Conservation (phyloP, 176 grass and related monocot species). For the Areca catechu region DNA sequence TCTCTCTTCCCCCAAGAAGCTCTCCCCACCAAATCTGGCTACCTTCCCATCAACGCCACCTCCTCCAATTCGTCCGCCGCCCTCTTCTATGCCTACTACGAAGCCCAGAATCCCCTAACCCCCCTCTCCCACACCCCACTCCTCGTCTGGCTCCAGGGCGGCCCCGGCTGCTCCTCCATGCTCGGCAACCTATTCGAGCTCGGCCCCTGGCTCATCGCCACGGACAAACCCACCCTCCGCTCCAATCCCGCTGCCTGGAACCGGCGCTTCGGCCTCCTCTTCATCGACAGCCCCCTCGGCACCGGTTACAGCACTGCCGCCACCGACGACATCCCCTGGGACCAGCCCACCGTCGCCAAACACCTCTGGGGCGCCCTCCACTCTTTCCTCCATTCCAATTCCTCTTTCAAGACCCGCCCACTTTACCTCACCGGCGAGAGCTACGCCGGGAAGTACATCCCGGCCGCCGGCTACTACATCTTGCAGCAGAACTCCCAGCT, state of each 20-base stretch:
- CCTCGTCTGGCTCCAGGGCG: slow-evolving; percentile 60
- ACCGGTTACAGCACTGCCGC: slow-evolving; percentile 48
- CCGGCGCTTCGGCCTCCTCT: slow-evolving; percentile 52
- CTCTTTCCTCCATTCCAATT: slow-evolving; percentile 43
- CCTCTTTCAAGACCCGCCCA: slow-evolving; percentile 30
- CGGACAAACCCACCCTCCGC: slow-evolving; percentile 23
- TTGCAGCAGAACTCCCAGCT: slow-evolving; percentile 19
- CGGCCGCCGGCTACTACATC: slow-evolving; percentile 35
- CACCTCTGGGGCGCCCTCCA: slow-evolving; percentile 39
- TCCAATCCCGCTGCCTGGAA: slow-evolving; percentile 46
- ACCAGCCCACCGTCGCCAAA: slow-evolving; percentile 38
- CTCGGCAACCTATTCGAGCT: slow-evolving; percentile 57
- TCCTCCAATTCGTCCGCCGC: slow-evolving; percentile 27
- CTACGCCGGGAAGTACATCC: slow-evolving; percentile 72
- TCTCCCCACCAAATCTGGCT: slow-evolving; percentile 46
- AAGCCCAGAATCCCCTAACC: slow-evolving; percentile 42
- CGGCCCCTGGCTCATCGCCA: slow-evolving; percentile 41
- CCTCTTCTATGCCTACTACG: slow-evolving; percentile 64
- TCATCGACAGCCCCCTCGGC: slow-evolving; percentile 72
- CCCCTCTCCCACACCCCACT: slow-evolving; percentile 27
- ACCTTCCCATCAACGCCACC: slow-evolving; percentile 27
- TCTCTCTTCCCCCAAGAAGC: slow-evolving; percentile 29
- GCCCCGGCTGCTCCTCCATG: slow-evolving; percentile 56
- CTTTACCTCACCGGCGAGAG: slow-evolving; percentile 62
- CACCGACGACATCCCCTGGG: slow-evolving; percentile 30